Percentiles rank a stretch among this genome's conserved stretches.
Evolutionary conservation across 2,329 filamentous ascomycete species (phyloP).

Genomic region (Fusarium musae): DNA sequence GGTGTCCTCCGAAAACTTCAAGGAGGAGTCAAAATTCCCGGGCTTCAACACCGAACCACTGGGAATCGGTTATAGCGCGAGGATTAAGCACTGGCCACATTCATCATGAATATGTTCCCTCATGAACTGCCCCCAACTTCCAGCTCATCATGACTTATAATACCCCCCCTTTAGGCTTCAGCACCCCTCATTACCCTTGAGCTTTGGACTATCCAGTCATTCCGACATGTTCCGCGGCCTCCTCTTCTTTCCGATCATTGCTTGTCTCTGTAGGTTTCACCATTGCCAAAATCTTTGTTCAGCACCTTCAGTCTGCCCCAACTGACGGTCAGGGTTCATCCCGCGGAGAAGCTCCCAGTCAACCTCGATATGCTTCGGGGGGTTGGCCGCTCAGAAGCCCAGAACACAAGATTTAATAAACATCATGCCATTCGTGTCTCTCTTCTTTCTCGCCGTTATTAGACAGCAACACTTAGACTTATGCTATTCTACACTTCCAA

Average conservation of each 20-base stretch:
- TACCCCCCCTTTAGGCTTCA: constrained; percentile 12
- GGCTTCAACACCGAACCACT: constrained; percentile 18
- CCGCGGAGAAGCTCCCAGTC: constrained; percentile 12
- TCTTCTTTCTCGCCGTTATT: constrained; percentile 1
- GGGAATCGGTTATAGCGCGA: constrained; percentile 9
- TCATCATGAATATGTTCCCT: constrained; percentile 30
- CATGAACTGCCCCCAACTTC: constrained; percentile 12
- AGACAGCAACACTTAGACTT: not conserved
- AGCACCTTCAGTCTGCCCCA: constrained; percentile 39
- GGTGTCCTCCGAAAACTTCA: constrained; percentile 18
- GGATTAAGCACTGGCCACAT: constrained; percentile 6
- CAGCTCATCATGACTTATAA: constrained; percentile 10
- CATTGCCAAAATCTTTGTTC: constrained; percentile 12
- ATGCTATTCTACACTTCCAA: constrained; percentile 6
- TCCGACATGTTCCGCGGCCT: constrained; percentile 35
- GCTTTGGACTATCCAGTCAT: constrained; percentile 1
- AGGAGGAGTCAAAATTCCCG: not conserved
- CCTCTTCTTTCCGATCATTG: constrained; percentile 26
- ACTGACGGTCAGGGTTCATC: constrained; percentile 8
- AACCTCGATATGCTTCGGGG: constrained; percentile 7
- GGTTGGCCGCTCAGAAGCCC: constrained; percentile 1
- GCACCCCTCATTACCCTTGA: constrained; percentile 17
- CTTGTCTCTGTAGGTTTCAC: constrained; percentile 3
- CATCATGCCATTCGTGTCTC: constrained; percentile 30
- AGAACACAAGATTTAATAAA: constrained; percentile 18